These are phyloP conservation scores for Primulina huaijiensis DNA, from an alignment of 257 asterid species.

Conservation along the genomic window DNA sequence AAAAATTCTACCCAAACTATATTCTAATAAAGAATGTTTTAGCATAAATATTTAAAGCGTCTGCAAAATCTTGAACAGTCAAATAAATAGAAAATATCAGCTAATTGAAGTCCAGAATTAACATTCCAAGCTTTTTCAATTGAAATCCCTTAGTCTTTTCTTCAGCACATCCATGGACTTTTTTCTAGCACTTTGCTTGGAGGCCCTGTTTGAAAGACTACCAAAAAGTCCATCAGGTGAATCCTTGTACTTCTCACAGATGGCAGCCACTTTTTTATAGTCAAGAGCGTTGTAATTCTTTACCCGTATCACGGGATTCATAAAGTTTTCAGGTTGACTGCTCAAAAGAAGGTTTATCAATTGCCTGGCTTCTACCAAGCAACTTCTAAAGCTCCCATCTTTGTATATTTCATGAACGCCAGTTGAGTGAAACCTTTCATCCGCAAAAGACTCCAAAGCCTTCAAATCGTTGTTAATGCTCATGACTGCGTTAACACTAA, in stretches of 20 bases:
- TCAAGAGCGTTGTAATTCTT: conserved; percentile 71
- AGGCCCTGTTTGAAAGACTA: conserved; percentile 70
- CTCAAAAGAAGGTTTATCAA: conserved; percentile 74
- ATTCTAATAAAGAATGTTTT: conserved; percentile 26
- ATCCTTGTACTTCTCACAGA: conserved; percentile 85
- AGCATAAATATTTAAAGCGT: conserved; percentile 12
- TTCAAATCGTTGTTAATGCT: conserved; percentile 60
- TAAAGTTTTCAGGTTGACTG: conserved; percentile 87
- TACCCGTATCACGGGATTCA: conserved; percentile 95
- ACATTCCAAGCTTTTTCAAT: conserved; percentile 36
- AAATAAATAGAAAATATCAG: conserved; percentile 24
- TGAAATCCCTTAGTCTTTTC: conserved; percentile 79
- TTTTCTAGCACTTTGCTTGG: conserved; percentile 76
- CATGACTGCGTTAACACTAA: conserved; percentile 58
- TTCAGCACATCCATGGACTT: conserved; percentile 81
- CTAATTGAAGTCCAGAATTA: conserved; percentile 21
- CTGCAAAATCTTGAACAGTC: conserved; percentile 7
- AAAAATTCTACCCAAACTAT: conserved; percentile 16
- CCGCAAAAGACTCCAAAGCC: conserved; percentile 76
- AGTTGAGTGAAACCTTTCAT: conserved; percentile 71
- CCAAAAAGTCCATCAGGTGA: conserved; percentile 84
- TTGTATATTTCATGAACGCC: conserved; percentile 71
- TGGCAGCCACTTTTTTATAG: conserved; percentile 71
- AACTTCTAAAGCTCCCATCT: conserved; percentile 66
- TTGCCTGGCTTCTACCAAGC: conserved; percentile 79